Conservation (phyloP, 257 asterid species). For the Linaria vulgaris region DNA sequence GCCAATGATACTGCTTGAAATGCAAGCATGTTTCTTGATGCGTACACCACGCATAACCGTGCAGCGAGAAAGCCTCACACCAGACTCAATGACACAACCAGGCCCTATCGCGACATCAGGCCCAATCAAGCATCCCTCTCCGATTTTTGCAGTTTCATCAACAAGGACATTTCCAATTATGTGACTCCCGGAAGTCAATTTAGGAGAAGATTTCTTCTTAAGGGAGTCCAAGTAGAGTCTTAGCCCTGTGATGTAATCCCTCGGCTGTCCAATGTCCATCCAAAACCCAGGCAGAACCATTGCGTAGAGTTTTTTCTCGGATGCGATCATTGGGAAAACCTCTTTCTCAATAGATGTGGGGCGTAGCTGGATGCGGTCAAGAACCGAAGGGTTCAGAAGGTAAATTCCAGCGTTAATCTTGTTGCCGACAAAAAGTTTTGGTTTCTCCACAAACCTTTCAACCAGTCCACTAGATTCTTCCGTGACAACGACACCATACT, state of each 20-base stretch:
- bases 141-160: slow-evolving; percentile 72
- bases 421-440: slow-evolving; percentile 82
- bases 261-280: slow-evolving; percentile 98
- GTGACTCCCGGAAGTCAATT: slow-evolving; percentile 58
- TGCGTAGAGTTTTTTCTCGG: slow-evolving; percentile 62
- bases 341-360: slow-evolving; percentile 94
- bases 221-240: slow-evolving; percentile 71
- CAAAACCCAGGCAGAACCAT: slow-evolving; percentile 89
- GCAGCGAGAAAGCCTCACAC: slow-evolving; percentile 89
- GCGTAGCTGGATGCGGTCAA: slow-evolving; percentile 65
- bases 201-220: slow-evolving; percentile 57
- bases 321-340: slow-evolving; percentile 74
- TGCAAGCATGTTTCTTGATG: slow-evolving; percentile 73
- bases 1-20: slow-evolving; percentile 79
- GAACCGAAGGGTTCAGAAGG: slow-evolving; percentile 74
- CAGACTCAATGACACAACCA: slow-evolving; percentile 74
- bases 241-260: slow-evolving; percentile 80
- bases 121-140: slow-evolving; percentile 86
- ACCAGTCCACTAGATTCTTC: slow-evolving; percentile 77
- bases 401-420: slow-evolving; percentile 93
- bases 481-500: slow-evolving; percentile 84
- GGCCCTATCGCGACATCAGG: slow-evolving; percentile 92
- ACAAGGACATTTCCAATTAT: slow-evolving; percentile 74
- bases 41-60: slow-evolving; percentile 86
- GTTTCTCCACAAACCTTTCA: slow-evolving; percentile 93